Conservation (phyloP, 148 eudicot species). For the Camellia japonica region DNA sequence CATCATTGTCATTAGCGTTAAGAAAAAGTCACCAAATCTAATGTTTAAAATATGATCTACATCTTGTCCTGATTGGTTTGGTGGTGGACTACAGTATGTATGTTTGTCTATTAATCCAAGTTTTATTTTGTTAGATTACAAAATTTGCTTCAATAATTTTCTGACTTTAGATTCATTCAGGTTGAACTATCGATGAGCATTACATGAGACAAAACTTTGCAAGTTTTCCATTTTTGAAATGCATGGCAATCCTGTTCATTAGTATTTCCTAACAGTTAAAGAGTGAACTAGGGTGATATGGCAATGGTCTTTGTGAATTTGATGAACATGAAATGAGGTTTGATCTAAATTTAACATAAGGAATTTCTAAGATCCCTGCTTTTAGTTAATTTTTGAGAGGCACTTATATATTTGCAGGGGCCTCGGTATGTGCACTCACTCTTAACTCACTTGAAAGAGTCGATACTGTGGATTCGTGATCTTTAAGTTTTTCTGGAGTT, state of each 20-base stretch:
- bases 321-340: background rate
- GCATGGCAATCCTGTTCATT: no score
- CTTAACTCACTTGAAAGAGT: background rate
- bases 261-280: background rate
- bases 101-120: no score
- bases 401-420: background rate
- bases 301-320: background rate
- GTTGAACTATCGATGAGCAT: background rate
- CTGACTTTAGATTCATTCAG: background rate
- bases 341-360: background rate
- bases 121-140: background rate
- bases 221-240: no score
- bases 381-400: background rate
- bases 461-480: background rate
- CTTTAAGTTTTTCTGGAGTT: background rate
- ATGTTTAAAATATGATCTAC: no score
- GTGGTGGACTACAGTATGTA: no score
- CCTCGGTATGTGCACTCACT: background rate
- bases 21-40: no score
- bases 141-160: background rate
- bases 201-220: background rate
- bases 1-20: no score
- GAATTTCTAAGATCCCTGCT: no score
- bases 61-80: no score
- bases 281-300: background rate